phyloP scores from a whole-genome alignment of 2,329 filamentous ascomycete species.

The Zelopaecilomyces penicillatus region DNA sequence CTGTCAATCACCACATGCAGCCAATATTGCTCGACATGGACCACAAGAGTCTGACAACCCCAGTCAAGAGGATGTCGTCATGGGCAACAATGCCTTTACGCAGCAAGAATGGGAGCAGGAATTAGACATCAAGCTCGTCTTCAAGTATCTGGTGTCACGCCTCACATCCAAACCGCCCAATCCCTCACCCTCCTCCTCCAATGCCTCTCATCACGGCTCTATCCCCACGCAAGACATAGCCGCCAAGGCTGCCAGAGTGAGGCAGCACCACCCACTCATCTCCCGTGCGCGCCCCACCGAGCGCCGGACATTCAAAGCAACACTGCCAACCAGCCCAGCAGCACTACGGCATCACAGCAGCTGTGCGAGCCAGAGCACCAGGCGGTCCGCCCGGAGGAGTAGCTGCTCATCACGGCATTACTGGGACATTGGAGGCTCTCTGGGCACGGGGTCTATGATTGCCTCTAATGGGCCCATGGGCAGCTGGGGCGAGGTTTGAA shows the following conservation, averaged over 20 bases:
- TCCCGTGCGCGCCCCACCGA: slow-evolving; percentile 44
- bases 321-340: slow-evolving; percentile 40
- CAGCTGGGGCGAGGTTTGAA: slow-evolving; percentile 67
- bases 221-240: slow-evolving; percentile 55
- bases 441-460: slow-evolving; percentile 67
- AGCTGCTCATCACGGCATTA: slow-evolving; percentile 74
- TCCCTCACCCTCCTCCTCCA: neutral
- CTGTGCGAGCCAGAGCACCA: slow-evolving; percentile 82
- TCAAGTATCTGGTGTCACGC: slow-evolving; percentile 72
- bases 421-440: slow-evolving; percentile 81
- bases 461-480: slow-evolving; percentile 60
- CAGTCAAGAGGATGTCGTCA: slow-evolving; percentile 15
- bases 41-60: slow-evolving; percentile 14
- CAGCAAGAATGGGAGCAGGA: slow-evolving; percentile 91
- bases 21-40: slow-evolving; percentile 26
- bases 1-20: slow-evolving; percentile 25
- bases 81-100: slow-evolving; percentile 34
- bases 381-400: slow-evolving; percentile 59
- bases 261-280: slow-evolving; percentile 82
- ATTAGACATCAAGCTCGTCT: slow-evolving; percentile 83
- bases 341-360: slow-evolving; percentile 49
- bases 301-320: slow-evolving; percentile 49
- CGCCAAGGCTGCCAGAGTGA: slow-evolving; percentile 72
- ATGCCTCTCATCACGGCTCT: slow-evolving; percentile 19
- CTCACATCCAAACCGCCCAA: slow-evolving; percentile 48